Percentiles rank a stretch among this genome's conserved stretches.
These are phyloP conservation scores for Alternaria sp. DNA, from an alignment of 2,329 filamentous ascomycete genomes.

Conservation along the genomic window DNA sequence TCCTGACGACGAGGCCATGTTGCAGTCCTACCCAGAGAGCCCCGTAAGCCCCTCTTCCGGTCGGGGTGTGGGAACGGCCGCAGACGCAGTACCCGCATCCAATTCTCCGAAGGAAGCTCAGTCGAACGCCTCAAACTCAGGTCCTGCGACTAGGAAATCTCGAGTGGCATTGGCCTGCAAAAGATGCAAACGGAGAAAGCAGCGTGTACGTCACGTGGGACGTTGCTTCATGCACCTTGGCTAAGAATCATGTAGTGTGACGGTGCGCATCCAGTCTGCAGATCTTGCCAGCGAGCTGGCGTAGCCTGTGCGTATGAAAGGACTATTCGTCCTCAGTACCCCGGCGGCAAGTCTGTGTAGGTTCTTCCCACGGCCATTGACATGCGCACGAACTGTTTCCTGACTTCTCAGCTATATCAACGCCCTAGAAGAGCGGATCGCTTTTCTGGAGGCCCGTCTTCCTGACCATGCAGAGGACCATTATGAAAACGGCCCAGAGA, in stretches of 20 bases:
- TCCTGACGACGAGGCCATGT: slow-evolving; percentile 6
- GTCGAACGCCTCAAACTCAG: slow-evolving; percentile 2
- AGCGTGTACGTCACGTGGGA: slow-evolving; percentile 25
- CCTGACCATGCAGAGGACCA: slow-evolving; percentile 35
- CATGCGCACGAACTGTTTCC: background rate
- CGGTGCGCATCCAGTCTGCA: slow-evolving; percentile 28
- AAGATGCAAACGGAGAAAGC: slow-evolving; percentile 36
- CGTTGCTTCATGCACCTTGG: background rate
- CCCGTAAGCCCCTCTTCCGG: slow-evolving; percentile 4
- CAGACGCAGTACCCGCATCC: background rate
- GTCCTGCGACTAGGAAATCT: slow-evolving; percentile 18
- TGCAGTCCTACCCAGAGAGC: slow-evolving; percentile 4
- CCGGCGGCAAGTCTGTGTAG: slow-evolving; percentile 35
- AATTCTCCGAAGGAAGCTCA: slow-evolving; percentile 9
- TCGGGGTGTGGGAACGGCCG: background rate
- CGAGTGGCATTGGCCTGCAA: slow-evolving; percentile 34
- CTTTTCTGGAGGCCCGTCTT: slow-evolving; percentile 34
- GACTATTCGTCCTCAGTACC: slow-evolving; percentile 32
- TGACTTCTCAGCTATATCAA: slow-evolving; percentile 29
- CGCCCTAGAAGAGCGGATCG: slow-evolving; percentile 34
- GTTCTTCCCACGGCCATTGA: background rate
- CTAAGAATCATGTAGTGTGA: slow-evolving; percentile 26
- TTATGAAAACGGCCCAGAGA: slow-evolving; percentile 14
- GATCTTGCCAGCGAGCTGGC: slow-evolving; percentile 26
- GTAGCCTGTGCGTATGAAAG: slow-evolving; percentile 33